Evolutionary conservation across 768 basidiomycete species (phyloP).

Genomic region (Omphalotus guepiniiformis): DNA sequence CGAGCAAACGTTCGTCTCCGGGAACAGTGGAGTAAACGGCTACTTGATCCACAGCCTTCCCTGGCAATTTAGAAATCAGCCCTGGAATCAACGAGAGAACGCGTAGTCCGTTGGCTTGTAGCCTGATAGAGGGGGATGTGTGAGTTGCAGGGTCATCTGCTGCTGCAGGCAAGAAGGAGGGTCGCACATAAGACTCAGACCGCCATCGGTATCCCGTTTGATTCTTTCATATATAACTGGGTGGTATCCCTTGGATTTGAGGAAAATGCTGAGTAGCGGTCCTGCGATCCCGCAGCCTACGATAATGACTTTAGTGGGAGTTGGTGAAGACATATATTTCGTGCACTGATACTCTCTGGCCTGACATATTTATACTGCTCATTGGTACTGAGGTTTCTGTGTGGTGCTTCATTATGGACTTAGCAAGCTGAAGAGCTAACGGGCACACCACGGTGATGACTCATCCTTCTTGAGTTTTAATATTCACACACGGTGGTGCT

Average conservation of each 20-base stretch:
- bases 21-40: conserved; percentile 16
- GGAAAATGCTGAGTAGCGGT: conserved; percentile 31
- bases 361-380: no score
- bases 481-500: no score
- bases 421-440: no score
- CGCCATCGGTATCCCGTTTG: conserved; percentile 15
- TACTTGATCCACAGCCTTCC: conserved; percentile 12
- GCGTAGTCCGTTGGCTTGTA: conserved; percentile 24
- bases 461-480: no score
- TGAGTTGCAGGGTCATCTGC: no score
- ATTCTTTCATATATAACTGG: conserved; percentile 31
- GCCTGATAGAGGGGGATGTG: conserved; percentile 16
- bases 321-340: no score
- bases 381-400: no score
- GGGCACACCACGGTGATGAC: no score
- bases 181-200: conserved; percentile 28
- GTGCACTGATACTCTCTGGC: no score
- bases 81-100: conserved; percentile 22
- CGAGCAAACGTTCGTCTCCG: conserved; percentile 22
- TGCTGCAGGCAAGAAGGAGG: no score
- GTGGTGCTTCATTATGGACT: no score
- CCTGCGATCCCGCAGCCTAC: conserved; percentile 36
- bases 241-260: conserved; percentile 32
- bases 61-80: conserved; percentile 19
- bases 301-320: no score